Evolutionary conservation across 129 eudicot species (phyloP), one percentile per base, ranked within the genome.

Genomic region (Ambrosia trifida): DNA sequence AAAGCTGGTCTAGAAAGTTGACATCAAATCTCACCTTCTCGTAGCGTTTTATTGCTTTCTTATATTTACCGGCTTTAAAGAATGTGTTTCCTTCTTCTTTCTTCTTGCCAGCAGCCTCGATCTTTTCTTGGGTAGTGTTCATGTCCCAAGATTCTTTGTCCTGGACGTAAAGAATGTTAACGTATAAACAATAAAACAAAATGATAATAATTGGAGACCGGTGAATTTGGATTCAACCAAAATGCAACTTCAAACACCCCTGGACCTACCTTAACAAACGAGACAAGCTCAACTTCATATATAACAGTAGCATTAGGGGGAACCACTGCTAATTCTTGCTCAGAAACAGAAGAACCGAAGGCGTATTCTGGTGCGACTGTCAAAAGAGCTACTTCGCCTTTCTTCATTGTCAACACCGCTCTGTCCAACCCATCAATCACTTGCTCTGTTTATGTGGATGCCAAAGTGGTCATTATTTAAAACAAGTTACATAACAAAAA

Each of bases 61-160:
- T 56, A 69, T 90, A 88, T 74, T 95, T 95, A 13, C 99, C 99
- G n/a, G 97, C 94, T 78, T 95, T 95, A 38, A 95, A 95, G 7
- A 86, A 80, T 0, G 86, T 85, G 73, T 95, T 95, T 11, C 99
- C 99, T 76, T 90, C 97, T 84, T 95, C 99, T 85, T 95, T 95
- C 78, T 95, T 95, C 52, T 81, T 88, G 66, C 88, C 88, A 62
- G 99, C 99, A 11, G 97, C 99, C 72, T 88, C 99, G 3, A 95
- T 95, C 76, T 95, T 95, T 70, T 95, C 99, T 66, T 79, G 64
- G 7, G 77, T 72, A 0, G 91, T 90, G 68, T 77, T 95, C 99
- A 95, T 88, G 62, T 95, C 99, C 99, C 97, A 95, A 11, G 99
- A 95, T 80, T 95, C 99, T 76, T 90, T 95, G 30, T 95, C 99